Base-by-base conservation (phyloP, 2,329 filamentous ascomycete species). In the Cytospora paraplurivora region DNA sequence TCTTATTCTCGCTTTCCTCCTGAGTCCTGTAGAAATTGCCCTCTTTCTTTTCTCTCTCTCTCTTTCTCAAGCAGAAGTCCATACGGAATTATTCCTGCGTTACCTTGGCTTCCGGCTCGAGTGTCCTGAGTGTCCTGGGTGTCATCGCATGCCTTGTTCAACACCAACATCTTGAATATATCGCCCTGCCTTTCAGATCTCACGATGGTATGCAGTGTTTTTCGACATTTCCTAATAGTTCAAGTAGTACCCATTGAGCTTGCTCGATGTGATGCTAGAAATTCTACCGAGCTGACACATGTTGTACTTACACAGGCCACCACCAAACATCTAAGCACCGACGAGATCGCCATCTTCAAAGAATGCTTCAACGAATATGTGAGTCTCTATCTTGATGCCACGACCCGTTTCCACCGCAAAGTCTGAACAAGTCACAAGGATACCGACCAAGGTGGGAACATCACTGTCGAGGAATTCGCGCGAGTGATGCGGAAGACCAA, bases 401-500 rank as follows among this genome's bases (percentile, higher is more conserved):
- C n/a, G 3, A 21, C 8, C n/a, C 13, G 15, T 35, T 13, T 33
- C 17, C 6, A n/a, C n/a, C 50, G 7, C 13, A 35, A 50, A 58
- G 32, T 32, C 50, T 62, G 27, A 61, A 5, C 15, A 34, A 19
- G 13, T 6, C 32, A 4, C 7, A 27, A 66, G 63, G 63, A 66
- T 44, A 62, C 62, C 34, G 62, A 59, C 32, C 55, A 51, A 21
- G 55, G 51, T 70, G 74, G 75, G 33, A 76, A 74, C 57, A 76
- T 76, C 57, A 72, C 69, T 6, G 72, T 75, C 7, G 74, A 76
- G 54, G 75, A 77, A 62, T 76, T 76, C 57, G 74, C 72, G 15
- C 72, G 73, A 35, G 75, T 76, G 35, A 75, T 76, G 75, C 70
- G 69, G 49, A 72, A 68, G 69, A 75, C 62, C 66, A 71, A 69